These are phyloP conservation scores for Fusarium fujikuroi DNA, from an alignment of 2,329 filamentous ascomycete genomes.

Conservation along the genomic window DNA sequence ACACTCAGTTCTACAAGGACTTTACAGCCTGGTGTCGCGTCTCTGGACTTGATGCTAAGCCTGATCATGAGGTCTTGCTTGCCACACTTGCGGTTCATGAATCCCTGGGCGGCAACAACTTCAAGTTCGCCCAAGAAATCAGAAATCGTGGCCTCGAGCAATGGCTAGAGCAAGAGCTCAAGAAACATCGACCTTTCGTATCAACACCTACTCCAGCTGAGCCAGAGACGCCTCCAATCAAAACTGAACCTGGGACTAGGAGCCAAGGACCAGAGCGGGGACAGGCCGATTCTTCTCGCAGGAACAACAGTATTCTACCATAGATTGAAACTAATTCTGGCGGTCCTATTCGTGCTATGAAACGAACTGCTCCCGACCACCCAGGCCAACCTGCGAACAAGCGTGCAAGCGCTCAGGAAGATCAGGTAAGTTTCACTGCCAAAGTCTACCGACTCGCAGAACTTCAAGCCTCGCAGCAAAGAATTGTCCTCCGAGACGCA, in stretches of 20 bases:
- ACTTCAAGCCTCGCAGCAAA: not conserved
- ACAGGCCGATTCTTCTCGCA: not conserved
- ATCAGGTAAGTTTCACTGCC: not conserved
- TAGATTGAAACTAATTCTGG: not conserved
- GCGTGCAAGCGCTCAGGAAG: not conserved
- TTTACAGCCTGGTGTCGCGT: constrained; percentile 9
- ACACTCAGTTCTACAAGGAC: not conserved
- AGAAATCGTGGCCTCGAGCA: not conserved
- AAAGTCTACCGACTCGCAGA: not conserved
- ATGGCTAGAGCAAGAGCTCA: constrained; percentile 16
- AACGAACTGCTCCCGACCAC: not conserved
- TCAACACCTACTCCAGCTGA: not conserved
- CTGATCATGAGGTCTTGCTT: not conserved
- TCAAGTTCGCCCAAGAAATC: not conserved
- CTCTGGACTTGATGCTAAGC: not conserved
- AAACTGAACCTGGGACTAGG: not conserved
- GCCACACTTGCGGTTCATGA: constrained; percentile 3
- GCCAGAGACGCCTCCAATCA: not conserved
- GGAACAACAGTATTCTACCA: not conserved
- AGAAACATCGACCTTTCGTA: not conserved
- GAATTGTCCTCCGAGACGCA: not conserved
- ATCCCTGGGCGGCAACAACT: not conserved
- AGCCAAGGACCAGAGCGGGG: accelerated
- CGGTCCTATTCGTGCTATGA: not conserved
- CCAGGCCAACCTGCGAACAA: not conserved